phyloP scores from a whole-genome alignment of 148 eudicot genomes.

The Camellia japonica region DNA sequence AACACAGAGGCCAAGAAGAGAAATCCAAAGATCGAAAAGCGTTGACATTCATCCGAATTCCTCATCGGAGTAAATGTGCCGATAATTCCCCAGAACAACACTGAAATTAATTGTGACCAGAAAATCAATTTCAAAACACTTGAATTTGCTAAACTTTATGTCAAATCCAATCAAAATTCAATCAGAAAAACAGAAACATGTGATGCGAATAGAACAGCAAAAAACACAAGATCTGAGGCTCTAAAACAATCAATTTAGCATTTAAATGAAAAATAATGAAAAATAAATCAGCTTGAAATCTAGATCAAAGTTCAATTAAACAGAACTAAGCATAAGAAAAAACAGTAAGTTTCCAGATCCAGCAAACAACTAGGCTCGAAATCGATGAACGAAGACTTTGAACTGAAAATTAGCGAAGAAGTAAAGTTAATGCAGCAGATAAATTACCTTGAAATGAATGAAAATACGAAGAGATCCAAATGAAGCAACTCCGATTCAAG shows the following conservation, averaged over 20 bases:
- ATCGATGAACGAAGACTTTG: background rate
- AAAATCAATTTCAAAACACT: background rate
- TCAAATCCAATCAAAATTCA: background rate
- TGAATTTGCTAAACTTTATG: background rate
- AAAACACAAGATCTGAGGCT: background rate
- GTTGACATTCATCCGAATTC: slow-evolving; percentile 23
- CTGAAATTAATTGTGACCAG: background rate
- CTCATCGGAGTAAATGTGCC: slow-evolving; percentile 32
- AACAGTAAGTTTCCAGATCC: background rate
- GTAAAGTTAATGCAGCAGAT: slow-evolving; percentile 1
- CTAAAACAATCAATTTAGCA: background rate
- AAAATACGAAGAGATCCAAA: background rate
- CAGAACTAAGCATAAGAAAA: background rate
- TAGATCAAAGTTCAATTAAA: background rate
- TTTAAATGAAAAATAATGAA: background rate
- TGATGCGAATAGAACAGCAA: background rate
- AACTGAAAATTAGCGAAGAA: background rate
- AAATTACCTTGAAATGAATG: background rate
- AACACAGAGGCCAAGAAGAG: slow-evolving; percentile 30
- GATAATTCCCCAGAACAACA: slow-evolving; percentile 1
- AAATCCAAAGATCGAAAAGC: slow-evolving; percentile 16
- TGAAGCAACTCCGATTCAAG: background rate
- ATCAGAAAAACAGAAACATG: background rate
- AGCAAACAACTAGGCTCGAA: background rate
- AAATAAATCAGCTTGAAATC: background rate